These are phyloP conservation scores for Cordia subcordata DNA, from an alignment of 257 asterid species.

Conservation along the genomic window DNA sequence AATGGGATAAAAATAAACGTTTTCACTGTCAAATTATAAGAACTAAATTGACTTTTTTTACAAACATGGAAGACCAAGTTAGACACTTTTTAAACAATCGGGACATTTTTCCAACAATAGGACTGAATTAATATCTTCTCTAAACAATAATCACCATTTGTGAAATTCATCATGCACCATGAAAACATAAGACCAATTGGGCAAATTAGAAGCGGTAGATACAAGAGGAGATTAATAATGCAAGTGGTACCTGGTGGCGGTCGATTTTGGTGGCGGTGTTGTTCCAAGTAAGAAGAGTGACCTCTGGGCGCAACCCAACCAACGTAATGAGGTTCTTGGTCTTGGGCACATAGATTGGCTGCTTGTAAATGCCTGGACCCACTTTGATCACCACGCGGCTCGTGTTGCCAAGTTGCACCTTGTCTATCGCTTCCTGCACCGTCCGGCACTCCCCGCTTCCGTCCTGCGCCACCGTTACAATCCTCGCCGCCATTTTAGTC, in stretches of 20 bases:
- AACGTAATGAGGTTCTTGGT: conserved; percentile 79
- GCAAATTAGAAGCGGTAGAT: too few species aligned
- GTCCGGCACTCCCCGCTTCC: conserved; percentile 60
- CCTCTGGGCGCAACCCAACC: conserved; percentile 73
- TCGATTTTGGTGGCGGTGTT: conserved; percentile 76
- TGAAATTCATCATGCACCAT: too few species aligned
- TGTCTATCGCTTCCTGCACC: conserved; percentile 95
- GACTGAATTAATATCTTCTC: too few species aligned
- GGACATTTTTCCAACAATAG: too few species aligned
- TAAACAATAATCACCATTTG: too few species aligned
- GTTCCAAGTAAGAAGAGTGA: conserved; percentile 71
- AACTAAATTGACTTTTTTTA: too few species aligned
- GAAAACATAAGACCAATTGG: too few species aligned
- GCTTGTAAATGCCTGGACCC: conserved; percentile 71
- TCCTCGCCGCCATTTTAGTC: conserved; percentile 20
- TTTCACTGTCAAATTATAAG: too few species aligned
- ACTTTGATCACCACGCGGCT: conserved; percentile 68
- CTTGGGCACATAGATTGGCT: conserved; percentile 83
- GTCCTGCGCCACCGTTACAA: conserved; percentile 67
- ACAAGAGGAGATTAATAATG: too few species aligned
- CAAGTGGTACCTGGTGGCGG: conserved; percentile 64
- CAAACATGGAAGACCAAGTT: too few species aligned
- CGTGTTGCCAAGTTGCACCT: conserved; percentile 69
- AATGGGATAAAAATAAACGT: too few species aligned
- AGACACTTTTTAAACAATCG: too few species aligned